phyloP scores from a whole-genome alignment of 2,329 filamentous ascomycete species.

The Hypoxylon sp. region DNA sequence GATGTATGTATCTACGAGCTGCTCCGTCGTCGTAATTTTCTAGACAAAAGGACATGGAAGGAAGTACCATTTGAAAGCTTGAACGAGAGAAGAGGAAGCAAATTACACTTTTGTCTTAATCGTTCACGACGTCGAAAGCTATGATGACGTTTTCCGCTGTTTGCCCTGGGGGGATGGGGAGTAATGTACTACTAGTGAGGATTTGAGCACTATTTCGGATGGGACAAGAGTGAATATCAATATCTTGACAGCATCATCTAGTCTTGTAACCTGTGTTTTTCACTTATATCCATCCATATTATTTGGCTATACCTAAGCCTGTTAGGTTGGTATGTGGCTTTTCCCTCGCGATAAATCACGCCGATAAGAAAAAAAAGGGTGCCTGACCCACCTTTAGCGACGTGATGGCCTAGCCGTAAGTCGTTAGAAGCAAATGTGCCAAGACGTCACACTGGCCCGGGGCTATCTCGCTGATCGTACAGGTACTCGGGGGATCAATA shows the following conservation, averaged over 20 bases:
- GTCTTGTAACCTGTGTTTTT: constrained; percentile 4
- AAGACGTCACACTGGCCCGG: constrained; percentile 27
- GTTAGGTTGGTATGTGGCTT: background rate
- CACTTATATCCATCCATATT: background rate
- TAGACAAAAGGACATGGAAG: constrained; percentile 35
- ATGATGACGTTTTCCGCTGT: constrained; percentile 31
- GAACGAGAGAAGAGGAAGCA: constrained; percentile 35
- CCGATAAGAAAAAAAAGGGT: constrained; percentile 3
- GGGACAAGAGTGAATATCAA: constrained; percentile 38
- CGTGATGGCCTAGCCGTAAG: constrained; percentile 12
- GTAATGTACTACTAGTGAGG: constrained; percentile 50
- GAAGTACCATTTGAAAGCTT: constrained; percentile 32
- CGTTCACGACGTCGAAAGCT: constrained; percentile 32
- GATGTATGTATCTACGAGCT: constrained; percentile 46
- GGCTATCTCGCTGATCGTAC: constrained; percentile 27
- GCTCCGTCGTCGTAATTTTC: constrained; percentile 39
- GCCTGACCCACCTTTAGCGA: constrained; percentile 19
- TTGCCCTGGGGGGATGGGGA: constrained; percentile 34
- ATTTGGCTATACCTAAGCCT: background rate
- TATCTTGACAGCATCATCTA: constrained; percentile 25
- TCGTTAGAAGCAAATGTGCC: constrained; percentile 27
- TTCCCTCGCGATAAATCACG: background rate
- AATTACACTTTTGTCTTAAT: constrained; percentile 36
- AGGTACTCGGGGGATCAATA: constrained; percentile 31
- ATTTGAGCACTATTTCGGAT: constrained; percentile 45